Evolutionary conservation across 1,284 basidiomycete species (phyloP), one percentile per base, ranked within the genome.

Genomic region (Phylloboletellus chloephorus): DNA sequence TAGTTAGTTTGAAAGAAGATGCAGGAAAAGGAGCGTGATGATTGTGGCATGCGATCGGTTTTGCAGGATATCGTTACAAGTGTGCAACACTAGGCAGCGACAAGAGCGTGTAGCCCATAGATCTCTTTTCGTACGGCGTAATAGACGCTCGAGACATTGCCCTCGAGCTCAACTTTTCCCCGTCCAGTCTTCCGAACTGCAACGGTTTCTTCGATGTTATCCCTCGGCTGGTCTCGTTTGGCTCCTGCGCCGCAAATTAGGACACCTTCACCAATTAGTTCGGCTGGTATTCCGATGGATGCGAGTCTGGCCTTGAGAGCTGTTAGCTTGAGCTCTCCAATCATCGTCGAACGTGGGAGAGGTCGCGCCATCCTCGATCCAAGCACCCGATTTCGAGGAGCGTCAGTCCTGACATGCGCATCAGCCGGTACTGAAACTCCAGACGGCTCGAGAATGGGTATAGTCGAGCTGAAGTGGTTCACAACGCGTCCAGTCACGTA

Each of bases 1-100:
- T 98, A 52, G 94, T 98, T 19, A 88, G 83, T 47, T 65, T 98
- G 66, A 98, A 98, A 69, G 94, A 98, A 69, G 95, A 98, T 62
- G 78, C 82, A 5, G 88, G 88, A n/a, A 96, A 96, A 37, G 56
- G 50, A 17, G 40, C 43, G 2, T 65, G 16, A 58, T 19, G 22
- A 13, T 19, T n/a, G 16, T 16, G 24, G 31, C 21, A 26, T 20
- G 23, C 2, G 2, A 23, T 40, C 24, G 21, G 37, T 15, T 39
- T 19, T 13, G 13, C 28, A 39, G 36, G 25, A 37, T 56, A 50
- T 39, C 30, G 38, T 45, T 35, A 43, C 32, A 39, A 24, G 19
- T 32, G 42, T 15, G 37, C n/a, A n/a, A 38, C 29, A 19, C 58
- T 63, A 82, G 31, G 84, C 78, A 28, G 86, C 79, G 46, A 94